These are phyloP conservation scores for Fraxinus floribunda DNA, from an alignment of 305 asterid species.

Conservation along the genomic window DNA sequence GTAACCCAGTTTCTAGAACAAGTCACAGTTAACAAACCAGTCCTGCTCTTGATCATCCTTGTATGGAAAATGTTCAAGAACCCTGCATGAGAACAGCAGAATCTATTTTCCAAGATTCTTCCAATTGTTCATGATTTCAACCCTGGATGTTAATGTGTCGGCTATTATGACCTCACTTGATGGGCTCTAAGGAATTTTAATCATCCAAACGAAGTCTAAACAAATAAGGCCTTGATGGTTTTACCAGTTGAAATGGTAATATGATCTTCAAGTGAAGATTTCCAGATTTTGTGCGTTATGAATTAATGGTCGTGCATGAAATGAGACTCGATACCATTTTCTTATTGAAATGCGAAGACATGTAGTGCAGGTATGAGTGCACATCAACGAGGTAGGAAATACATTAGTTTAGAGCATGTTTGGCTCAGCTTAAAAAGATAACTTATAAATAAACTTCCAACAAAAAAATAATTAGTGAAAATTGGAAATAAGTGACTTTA, in stretches of 20 bases:
- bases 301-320: constrained; percentile 15
- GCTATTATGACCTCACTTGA: constrained; percentile 13
- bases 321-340: constrained; percentile 15
- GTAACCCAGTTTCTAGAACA: constrained; percentile 14
- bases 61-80: background rate
- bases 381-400: background rate
- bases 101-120: constrained; percentile 29
- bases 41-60: constrained; percentile 19
- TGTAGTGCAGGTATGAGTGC: constrained; percentile 4
- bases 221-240: constrained; percentile 7
- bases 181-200: background rate
- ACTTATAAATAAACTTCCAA: background rate
- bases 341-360: constrained; percentile 17
- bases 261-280: constrained; percentile 16
- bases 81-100: constrained; percentile 34
- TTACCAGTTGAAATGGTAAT: background rate
- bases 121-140: constrained; percentile 16
- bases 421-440: background rate
- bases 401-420: background rate
- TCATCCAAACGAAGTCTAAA: background rate
- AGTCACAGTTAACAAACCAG: constrained; percentile 16
- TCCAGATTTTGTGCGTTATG: constrained; percentile 12
- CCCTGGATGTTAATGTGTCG: constrained; percentile 20
- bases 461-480: background rate
- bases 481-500: background rate